Percentiles rank a stretch among this genome's conserved stretches.
Evolutionary conservation across 1,284 basidiomycete species (phyloP).

Genomic region (Boletus sp.): DNA sequence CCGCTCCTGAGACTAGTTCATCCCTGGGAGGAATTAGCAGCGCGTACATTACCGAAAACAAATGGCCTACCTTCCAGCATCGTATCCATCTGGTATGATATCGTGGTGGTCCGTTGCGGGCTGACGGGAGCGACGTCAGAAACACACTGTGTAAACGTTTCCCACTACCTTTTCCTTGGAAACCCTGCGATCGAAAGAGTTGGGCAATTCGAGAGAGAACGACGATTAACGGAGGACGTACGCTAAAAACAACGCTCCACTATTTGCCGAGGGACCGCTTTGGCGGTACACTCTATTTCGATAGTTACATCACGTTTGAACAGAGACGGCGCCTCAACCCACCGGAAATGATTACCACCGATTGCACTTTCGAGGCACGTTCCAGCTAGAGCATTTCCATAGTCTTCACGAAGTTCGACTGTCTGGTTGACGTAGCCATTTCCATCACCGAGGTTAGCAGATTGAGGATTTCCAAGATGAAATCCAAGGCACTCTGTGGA

Average conservation of each 20-base stretch:
- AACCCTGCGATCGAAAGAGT: slow-evolving; percentile 37
- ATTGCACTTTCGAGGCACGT: slow-evolving; percentile 59
- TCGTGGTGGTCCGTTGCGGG: slow-evolving; percentile 41
- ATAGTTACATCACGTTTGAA: neutral
- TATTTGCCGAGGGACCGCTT: slow-evolving; percentile 51
- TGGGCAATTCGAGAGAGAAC: neutral
- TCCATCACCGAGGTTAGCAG: slow-evolving; percentile 62
- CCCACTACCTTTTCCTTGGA: slow-evolving; percentile 50
- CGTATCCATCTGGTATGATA: slow-evolving; percentile 51
- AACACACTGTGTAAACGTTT: neutral
- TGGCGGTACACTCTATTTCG: slow-evolving; percentile 48
- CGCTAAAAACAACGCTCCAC: slow-evolving; percentile 62
- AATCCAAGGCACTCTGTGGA: slow-evolving; percentile 61
- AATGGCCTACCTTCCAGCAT: slow-evolving; percentile 41
- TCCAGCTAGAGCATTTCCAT: slow-evolving; percentile 41
- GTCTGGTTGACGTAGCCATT: slow-evolving; percentile 46
- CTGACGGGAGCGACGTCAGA: slow-evolving; percentile 19
- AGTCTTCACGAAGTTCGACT: slow-evolving; percentile 58
- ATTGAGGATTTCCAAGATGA: slow-evolving; percentile 53
- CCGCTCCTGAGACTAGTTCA: slow-evolving; percentile 41
- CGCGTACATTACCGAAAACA: neutral
- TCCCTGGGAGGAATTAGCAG: slow-evolving; percentile 33
- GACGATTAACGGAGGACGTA: slow-evolving; percentile 31
- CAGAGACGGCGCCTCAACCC: neutral
- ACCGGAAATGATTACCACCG: slow-evolving; percentile 68